Conservation (phyloP, 2,329 filamentous ascomycete species). For the Neonectria coccinea region DNA sequence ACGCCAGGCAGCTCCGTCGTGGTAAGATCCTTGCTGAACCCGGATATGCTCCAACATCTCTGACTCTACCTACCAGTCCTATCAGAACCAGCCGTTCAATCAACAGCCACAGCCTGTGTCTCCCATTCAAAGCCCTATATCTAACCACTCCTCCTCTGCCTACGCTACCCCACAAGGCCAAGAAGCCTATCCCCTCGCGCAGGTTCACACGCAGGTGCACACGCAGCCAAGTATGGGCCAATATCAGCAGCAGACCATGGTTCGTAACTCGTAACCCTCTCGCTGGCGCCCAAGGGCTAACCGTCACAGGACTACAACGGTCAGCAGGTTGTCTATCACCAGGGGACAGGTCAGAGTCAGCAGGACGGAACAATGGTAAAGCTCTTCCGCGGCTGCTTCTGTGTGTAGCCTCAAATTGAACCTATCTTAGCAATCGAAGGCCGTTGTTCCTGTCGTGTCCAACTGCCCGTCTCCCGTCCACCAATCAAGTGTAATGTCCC, state of each 20-base stretch:
- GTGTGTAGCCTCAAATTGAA: slow-evolving; percentile 44
- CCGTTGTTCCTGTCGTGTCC: slow-evolving; percentile 22
- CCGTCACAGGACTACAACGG: slow-evolving; percentile 30
- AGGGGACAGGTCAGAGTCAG: slow-evolving; percentile 36
- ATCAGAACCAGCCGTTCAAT: slow-evolving; percentile 39
- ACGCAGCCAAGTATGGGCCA: slow-evolving; percentile 35
- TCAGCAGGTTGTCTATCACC: slow-evolving; percentile 40
- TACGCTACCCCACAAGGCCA: slow-evolving; percentile 27
- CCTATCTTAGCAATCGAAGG: slow-evolving; percentile 40
- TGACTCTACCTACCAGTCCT: slow-evolving; percentile 35
- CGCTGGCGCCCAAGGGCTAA: slow-evolving; percentile 9
- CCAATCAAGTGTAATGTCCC: slow-evolving; percentile 9
- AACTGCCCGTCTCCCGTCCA: slow-evolving; percentile 7
- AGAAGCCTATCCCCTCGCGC: slow-evolving; percentile 24
- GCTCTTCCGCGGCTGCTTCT: slow-evolving; percentile 45
- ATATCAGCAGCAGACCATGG: slow-evolving; percentile 39
- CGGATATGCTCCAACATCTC: not conserved
- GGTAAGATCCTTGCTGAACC: slow-evolving; percentile 23
- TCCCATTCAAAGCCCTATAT: slow-evolving; percentile 38
- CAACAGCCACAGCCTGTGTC: slow-evolving; percentile 38
- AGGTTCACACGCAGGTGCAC: slow-evolving; percentile 29
- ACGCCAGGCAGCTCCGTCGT: slow-evolving; percentile 42
- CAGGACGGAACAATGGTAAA: slow-evolving; percentile 46
- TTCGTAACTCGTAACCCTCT: slow-evolving; percentile 13
- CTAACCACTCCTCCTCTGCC: slow-evolving; percentile 31